Evolutionary conservation across 108 stramenopile species (phyloP).

Genomic region (Skeletonema potamos): DNA sequence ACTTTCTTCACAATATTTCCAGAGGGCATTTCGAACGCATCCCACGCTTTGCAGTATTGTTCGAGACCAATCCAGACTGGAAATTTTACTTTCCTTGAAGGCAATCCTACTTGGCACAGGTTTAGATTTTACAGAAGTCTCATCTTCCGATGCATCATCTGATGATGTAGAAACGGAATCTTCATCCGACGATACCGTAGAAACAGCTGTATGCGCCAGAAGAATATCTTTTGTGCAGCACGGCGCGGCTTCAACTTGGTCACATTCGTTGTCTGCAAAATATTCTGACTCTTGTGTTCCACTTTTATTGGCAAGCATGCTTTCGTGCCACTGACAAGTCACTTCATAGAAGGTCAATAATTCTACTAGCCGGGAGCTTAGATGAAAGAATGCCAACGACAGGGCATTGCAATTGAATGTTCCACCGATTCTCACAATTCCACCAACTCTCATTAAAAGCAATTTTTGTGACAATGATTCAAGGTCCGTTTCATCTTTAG

Average conservation of each 20-base stretch:
- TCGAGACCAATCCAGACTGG: slow-evolving; percentile 7
- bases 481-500: slow-evolving; percentile 17
- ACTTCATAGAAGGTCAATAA: slow-evolving; percentile 19
- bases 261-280: not conserved
- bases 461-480: slow-evolving; percentile 22
- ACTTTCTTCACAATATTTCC: slow-evolving; percentile 26
- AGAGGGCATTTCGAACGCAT: slow-evolving; percentile 28
- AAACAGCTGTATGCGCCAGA: slow-evolving; percentile 4
- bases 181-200: slow-evolving; percentile 33
- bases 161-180: slow-evolving; percentile 14
- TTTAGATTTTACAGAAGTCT: not conserved
- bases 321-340: slow-evolving; percentile 21
- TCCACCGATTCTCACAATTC: slow-evolving; percentile 1
- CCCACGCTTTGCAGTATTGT: slow-evolving; percentile 5
- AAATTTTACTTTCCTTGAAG: slow-evolving; percentile 7
- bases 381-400: slow-evolving; percentile 30
- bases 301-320: slow-evolving; percentile 4
- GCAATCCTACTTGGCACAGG: slow-evolving; percentile 6
- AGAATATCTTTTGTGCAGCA: not conserved
- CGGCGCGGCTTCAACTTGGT: not conserved
- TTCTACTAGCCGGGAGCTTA: slow-evolving; percentile 22
- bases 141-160: slow-evolving; percentile 15
- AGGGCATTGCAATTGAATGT: slow-evolving; percentile 4
- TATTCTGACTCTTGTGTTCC: not conserved
- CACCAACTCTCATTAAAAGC: slow-evolving; percentile 1